A percentile compares a stretch with the other conserved stretches of the same genome.
Conservation (phyloP, 2,329 filamentous ascomycete species). For the Neurospora sp. region DNA sequence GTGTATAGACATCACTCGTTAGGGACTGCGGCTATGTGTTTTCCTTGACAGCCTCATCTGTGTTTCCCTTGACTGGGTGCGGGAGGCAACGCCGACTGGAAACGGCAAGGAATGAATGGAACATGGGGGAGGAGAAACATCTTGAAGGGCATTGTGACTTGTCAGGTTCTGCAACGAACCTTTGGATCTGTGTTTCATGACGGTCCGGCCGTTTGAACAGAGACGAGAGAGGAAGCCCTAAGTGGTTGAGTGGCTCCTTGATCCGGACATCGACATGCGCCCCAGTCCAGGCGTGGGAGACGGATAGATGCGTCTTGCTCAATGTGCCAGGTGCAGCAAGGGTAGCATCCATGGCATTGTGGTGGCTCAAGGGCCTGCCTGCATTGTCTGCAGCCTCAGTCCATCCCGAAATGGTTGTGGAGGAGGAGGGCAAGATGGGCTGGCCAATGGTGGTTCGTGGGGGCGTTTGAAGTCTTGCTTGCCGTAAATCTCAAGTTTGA, state of each 20-base stretch:
- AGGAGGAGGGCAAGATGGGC: conserved; percentile 6
- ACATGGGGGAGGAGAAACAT: conserved; percentile 6
- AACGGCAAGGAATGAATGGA: not conserved
- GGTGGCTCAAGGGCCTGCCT: conserved; percentile 3
- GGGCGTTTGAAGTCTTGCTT: conserved; percentile 15
- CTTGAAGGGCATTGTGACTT: conserved; percentile 5
- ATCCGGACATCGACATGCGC: conserved; percentile 16
- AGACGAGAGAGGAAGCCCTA: not conserved
- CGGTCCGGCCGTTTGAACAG: conserved; percentile 13
- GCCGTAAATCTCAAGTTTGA: conserved; percentile 15
- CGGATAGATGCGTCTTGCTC: not conserved
- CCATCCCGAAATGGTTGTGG: not conserved
- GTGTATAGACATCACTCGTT: not conserved
- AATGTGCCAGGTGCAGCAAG: not conserved
- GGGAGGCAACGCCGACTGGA: not conserved
- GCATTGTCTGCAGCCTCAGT: not conserved
- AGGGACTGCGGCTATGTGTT: not conserved
- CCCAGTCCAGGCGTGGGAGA: not conserved
- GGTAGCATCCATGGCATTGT: conserved; percentile 1
- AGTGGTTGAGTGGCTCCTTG: conserved; percentile 5
- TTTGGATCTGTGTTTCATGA: conserved; percentile 10
- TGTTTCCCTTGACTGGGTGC: not conserved
- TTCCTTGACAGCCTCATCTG: not conserved
- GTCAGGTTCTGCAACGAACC: conserved; percentile 11
- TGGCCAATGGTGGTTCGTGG: conserved; percentile 9